A percentile compares a stretch with the other conserved stretches of the same genome.
Evolutionary conservation across 1,284 basidiomycete genomes (phyloP).

Genomic region (Trametes hirsuta): DNA sequence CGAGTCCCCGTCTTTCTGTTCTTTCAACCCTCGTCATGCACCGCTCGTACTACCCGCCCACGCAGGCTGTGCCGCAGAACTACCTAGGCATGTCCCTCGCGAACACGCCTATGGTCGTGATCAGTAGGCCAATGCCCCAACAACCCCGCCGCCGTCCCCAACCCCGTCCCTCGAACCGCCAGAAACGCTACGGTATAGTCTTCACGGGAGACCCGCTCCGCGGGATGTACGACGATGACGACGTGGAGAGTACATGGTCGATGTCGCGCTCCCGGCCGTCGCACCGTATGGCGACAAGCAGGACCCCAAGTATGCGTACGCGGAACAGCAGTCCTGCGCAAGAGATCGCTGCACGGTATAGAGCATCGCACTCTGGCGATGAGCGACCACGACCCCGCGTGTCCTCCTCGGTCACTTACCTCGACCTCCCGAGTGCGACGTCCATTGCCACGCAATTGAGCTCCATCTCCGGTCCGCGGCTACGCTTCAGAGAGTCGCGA

Average conservation of each 20-base stretch:
- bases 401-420: slow-evolving; percentile 18
- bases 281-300: slow-evolving; percentile 14
- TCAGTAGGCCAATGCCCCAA: slow-evolving; percentile 25
- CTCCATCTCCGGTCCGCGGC: slow-evolving; percentile 15
- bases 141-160: slow-evolving; percentile 14
- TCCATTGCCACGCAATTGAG: slow-evolving; percentile 14
- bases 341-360: slow-evolving; percentile 25
- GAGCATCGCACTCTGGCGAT: slow-evolving; percentile 16
- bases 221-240: slow-evolving; percentile 10
- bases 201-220: slow-evolving; percentile 16
- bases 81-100: slow-evolving; percentile 23
- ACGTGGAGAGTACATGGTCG: slow-evolving; percentile 25
- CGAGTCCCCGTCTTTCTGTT: slow-evolving; percentile 7
- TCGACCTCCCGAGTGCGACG: slow-evolving; percentile 12
- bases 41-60: slow-evolving; percentile 15
- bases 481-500: slow-evolving; percentile 34
- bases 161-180: slow-evolving; percentile 5
- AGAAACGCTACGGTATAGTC: slow-evolving; percentile 22
- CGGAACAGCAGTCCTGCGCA: slow-evolving; percentile 27
- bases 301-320: slow-evolving; percentile 1
- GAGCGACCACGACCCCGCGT: slow-evolving; percentile 2
- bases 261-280: slow-evolving; percentile 23
- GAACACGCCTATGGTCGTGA: slow-evolving; percentile 19
- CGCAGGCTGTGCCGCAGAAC: slow-evolving; percentile 10
- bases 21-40: slow-evolving; percentile 10